Base-by-base conservation (phyloP, 257 asterid genomes). In the Gardenia jasminoides region DNA sequence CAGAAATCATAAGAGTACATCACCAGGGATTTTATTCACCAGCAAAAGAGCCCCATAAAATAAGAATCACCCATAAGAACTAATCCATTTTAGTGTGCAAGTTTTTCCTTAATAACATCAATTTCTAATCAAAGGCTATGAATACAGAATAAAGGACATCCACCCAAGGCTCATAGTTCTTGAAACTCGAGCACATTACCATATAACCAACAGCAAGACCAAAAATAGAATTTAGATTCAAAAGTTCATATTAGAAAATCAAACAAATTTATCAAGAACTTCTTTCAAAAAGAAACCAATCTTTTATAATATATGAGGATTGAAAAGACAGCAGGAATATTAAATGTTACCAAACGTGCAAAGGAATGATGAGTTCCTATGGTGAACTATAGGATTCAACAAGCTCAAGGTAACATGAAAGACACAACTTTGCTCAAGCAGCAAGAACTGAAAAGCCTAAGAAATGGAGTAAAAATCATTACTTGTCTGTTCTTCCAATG, bases 401-500 rank as follows among this genome's bases (percentile, higher is more conserved):
- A 33, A 33, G 58, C 54, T 36, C 31, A 17, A 36, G 11, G 2
- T 12, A 39, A 41, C 22, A 12, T 10, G 17, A 58, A 33, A 75
- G n/a, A 36, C 66, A 65, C 19, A 76, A 36, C 59, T 66, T 62
- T n/a, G 41, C 64, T 54, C 65, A 65, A 76, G 75, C 7, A 75
- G 72, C 19, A 44, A 82, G 68, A 80, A 70, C 66, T 44, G 50
- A 77, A 31, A 66, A 36, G 19, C 16, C 58, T 19, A 75, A 26
- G 75, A 77, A 75, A 41, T 54, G 33, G 47, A 78, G 56, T 26
- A 81, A 69, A 54, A 62, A 43, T 61, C 44, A 77, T 83, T 93
- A 95, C 99, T 72, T 92, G 98, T 92, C 99, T 89, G 81, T 76
- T 86, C 87, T 88, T 90, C 99, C 99, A 95, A 65, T 93, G 88